Percentiles rank a stretch among this genome's conserved stretches.
Evolutionary conservation across 345 rosid species (phyloP).

Genomic region (Gossypium raimondii): DNA sequence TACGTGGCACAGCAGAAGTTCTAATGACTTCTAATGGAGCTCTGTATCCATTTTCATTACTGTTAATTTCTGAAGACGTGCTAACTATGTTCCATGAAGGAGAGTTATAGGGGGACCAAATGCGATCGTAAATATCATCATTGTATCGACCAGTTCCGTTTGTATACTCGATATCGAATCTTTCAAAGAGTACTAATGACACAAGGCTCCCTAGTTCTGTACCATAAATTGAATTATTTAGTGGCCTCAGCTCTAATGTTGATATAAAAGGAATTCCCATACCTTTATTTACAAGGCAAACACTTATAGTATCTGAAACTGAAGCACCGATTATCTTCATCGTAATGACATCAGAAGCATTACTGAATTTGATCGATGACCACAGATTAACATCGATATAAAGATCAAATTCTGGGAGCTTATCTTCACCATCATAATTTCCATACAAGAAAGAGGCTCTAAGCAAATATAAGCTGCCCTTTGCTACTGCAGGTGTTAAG

Average conservation of each 20-base stretch:
- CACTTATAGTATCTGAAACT: slow-evolving; percentile 5
- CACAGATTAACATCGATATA: slow-evolving; percentile 31
- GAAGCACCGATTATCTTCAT: slow-evolving; percentile 28
- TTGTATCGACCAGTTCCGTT: slow-evolving; percentile 27
- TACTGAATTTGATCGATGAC: slow-evolving; percentile 17
- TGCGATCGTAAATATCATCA: slow-evolving; percentile 42
- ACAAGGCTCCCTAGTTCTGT: slow-evolving; percentile 13
- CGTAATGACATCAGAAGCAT: slow-evolving; percentile 8
- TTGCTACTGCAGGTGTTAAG: slow-evolving; percentile 12
- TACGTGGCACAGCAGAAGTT: slow-evolving; percentile 31
- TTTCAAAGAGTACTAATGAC: slow-evolving; percentile 12
- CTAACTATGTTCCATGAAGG: slow-evolving; percentile 28
- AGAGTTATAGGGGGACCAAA: slow-evolving; percentile 36
- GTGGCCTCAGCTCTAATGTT: slow-evolving; percentile 32
- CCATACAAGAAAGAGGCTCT: slow-evolving; percentile 15
- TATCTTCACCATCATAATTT: slow-evolving; percentile 12
- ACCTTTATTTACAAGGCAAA: slow-evolving; percentile 38
- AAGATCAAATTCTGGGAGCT: slow-evolving; percentile 42
- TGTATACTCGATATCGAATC: slow-evolving; percentile 5
- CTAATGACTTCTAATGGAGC: slow-evolving; percentile 39
- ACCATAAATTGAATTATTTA: slow-evolving; percentile 19
- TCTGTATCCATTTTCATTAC: slow-evolving; percentile 28
- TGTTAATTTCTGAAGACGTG: slow-evolving; percentile 29
- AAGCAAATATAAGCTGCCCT: not conserved
- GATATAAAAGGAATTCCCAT: slow-evolving; percentile 37